Base-by-base conservation (phyloP, 2,329 filamentous ascomycete species). In the Emmonsiellopsis sp. region DNA sequence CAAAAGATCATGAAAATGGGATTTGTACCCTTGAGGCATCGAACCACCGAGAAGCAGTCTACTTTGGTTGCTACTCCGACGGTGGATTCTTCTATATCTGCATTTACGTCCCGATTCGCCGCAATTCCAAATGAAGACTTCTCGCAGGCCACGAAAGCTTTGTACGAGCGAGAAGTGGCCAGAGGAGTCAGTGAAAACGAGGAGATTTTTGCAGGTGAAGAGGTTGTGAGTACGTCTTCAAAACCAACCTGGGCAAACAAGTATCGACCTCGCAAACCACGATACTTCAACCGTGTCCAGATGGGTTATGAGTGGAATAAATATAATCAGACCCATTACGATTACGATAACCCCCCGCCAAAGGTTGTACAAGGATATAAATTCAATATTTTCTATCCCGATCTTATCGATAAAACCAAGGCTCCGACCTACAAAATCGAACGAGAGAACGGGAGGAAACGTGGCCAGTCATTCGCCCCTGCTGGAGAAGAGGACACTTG, bases 221-320 rank as follows among this genome's bases (percentile, higher is more conserved):
- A 95, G 71, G 79, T 85, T 41, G 83, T 95, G 30, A 74, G 79
- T 34, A 81, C 80, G 8, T 73, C 74, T 5, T 74, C 79, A 2
- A 83, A 83, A 59, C 85, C 89, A 3, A 81, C 84, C 59, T 95
- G 90, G 90, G 84, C 86, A 5, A 83, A 84, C 66, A 90, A 92
- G 70, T 87, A 95, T 70, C 82, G 86, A 40, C 90, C 92, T 7
- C 82, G 93, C 58, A 98, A 97, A 72, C 93, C 93, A 10, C 83
- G 87, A 56, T 97, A 96, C 73, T 98, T 98, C 79, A 97, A 97
- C 67, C 86, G 93, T 41, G 91, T 97, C 46, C 91, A 95, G 70
- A 96, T 96, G 88, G 93, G 93, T 51, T 98, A 97, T 70, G 93
- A 98, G 70, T 98, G 93, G 93, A 98, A 98, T 77, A 98, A 98